These are phyloP conservation scores for Plasmodium relictum DNA, from an alignment of 169 alveolate genomes.

Conservation along the genomic window DNA sequence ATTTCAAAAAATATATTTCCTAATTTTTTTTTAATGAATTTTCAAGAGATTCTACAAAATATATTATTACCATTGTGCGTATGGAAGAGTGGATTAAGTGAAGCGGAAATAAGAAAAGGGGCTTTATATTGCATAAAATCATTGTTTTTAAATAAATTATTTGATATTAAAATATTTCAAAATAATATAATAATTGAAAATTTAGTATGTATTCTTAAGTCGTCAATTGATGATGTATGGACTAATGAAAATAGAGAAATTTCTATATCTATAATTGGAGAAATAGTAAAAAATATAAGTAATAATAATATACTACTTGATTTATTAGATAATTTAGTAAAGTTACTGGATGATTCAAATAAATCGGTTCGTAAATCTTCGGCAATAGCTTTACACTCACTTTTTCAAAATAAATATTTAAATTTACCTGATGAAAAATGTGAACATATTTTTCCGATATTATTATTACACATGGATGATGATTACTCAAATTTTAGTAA, in stretches of 20 bases:
- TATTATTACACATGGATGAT: slow-evolving; percentile 69
- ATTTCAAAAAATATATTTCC: slow-evolving; percentile 37
- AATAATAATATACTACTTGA: slow-evolving; percentile 52
- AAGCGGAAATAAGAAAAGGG: slow-evolving; percentile 63
- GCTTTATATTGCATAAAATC: slow-evolving; percentile 47
- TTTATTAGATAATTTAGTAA: slow-evolving; percentile 31
- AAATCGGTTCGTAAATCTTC: slow-evolving; percentile 32
- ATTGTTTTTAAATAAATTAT: slow-evolving; percentile 30
- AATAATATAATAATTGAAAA: slow-evolving; percentile 33
- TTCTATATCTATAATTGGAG: slow-evolving; percentile 36
- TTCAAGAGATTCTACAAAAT: slow-evolving; percentile 41
- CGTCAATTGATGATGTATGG: slow-evolving; percentile 69
- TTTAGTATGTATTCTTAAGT: slow-evolving; percentile 42
- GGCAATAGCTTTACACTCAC: slow-evolving; percentile 32
- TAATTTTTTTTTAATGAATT: slow-evolving; percentile 24
- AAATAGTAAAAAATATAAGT: slow-evolving; percentile 22
- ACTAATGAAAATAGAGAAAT: slow-evolving; percentile 63
- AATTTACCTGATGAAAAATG: slow-evolving; percentile 19
- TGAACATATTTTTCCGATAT: slow-evolving; percentile 37
- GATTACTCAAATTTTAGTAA: slow-evolving; percentile 27
- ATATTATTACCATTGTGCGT: slow-evolving; percentile 54
- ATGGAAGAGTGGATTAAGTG: slow-evolving; percentile 64
- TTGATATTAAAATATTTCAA: slow-evolving; percentile 14
- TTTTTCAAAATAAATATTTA: slow-evolving; percentile 52
- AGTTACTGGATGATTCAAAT: slow-evolving; percentile 55